A percentile compares a stretch with the other conserved stretches of the same genome.
Evolutionary conservation across 2,329 filamentous ascomycete species (phyloP).

Genomic region (Grosmannia clavigera): DNA sequence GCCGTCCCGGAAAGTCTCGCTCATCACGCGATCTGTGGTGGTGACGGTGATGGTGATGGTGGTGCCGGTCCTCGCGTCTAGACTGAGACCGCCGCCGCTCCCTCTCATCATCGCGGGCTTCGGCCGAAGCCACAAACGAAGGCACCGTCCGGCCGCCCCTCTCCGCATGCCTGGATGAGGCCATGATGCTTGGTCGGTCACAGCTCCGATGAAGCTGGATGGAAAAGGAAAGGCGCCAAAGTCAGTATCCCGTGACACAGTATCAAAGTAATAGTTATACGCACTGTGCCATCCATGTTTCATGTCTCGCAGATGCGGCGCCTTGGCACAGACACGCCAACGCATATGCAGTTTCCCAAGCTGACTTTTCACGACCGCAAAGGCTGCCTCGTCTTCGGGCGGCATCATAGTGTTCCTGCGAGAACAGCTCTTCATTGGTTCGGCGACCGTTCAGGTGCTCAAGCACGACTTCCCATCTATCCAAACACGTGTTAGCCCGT

Average conservation of each 20-base stretch:
- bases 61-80: neutral
- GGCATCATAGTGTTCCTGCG: neutral
- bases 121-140: neutral
- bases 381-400: neutral
- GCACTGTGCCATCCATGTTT: neutral
- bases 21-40: neutral
- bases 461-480: neutral
- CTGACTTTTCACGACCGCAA: no score
- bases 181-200: neutral
- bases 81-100: neutral
- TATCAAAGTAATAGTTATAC: neutral
- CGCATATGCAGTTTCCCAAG: neutral
- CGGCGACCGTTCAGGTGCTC: neutral
- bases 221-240: neutral
- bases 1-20: neutral
- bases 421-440: neutral
- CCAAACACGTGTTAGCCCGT: neutral
- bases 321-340: neutral
- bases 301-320: neutral
- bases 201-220: neutral
- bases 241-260: neutral
- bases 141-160: slow-evolving; percentile 16
- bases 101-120: neutral
- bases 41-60: neutral
- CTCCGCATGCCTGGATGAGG: slow-evolving; percentile 3